Base-by-base conservation (phyloP, 2,329 filamentous ascomycete species). In the Gremmenia infestans region DNA sequence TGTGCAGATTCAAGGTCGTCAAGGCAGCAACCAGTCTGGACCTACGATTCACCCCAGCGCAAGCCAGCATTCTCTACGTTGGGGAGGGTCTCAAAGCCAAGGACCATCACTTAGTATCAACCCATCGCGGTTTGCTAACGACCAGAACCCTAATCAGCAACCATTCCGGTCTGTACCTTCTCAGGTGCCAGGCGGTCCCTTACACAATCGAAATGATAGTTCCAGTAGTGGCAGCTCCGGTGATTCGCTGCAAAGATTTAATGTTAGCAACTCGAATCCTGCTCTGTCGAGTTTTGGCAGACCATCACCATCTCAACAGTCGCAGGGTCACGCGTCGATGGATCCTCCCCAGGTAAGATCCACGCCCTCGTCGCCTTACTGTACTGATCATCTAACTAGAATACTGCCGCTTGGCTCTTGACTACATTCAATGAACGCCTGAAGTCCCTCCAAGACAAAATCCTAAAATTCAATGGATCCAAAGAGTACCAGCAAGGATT, bases 391-490 rank as follows among this genome's bases (percentile, higher is more conserved):
- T 48, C 14, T 35, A n/a, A 15, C 14, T 35, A 15, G 42, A 17
- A 17, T 19, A n/a, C 15, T 48, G 14, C 28, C 14, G 22, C 25
- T 5, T 14, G 28, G 22, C 28, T 46, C 6, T 43, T 47, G 11
- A 9, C 32, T 7, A 25, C 40, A 12, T 17, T 57, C 19, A 39
- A 48, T 25, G 14, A 19, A 19, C 28, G 37, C 11, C 40, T 60
- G 7, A 11, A 9, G 2, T 25, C 47, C 5, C 32, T 59, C 5
- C 36, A 58, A 28, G 9, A 35, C 5, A 54, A 23, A 2, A 52
- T 60, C 52, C 4, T 47, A 25, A 43, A 37, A 55, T n/a, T 23
- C 57, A 12, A 25, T n/a, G 11, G 46, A 48, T 23, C 53, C 14
- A 52, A 56, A 51, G 36, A 52, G 12, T 32, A 12, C 19, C n/a